Conservation (phyloP, 768 basidiomycete genomes). For the Erythrobasidium yunnanense region DNA sequence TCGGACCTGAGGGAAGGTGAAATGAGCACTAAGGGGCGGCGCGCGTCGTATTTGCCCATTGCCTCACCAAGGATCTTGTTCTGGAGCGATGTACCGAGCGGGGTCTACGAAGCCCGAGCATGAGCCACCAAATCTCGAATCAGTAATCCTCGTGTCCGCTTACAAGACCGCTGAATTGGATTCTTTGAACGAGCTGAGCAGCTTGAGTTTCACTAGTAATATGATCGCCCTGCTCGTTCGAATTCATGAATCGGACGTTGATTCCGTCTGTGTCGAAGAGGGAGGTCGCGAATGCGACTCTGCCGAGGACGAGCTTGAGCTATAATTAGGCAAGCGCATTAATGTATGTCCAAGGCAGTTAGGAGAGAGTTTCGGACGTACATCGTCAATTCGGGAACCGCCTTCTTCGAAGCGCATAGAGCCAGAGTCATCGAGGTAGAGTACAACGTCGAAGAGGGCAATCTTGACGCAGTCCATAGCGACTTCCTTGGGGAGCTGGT, state of each 20-base stretch:
- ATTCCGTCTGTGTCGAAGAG: slow-evolving; percentile 45
- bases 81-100: slow-evolving; percentile 43
- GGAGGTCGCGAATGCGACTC: slow-evolving; percentile 43
- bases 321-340: too few relatives aligned
- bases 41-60: too few relatives aligned
- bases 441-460: slow-evolving; percentile 41
- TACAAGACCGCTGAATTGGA: slow-evolving; percentile 40
- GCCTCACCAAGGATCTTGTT: slow-evolving; percentile 44
- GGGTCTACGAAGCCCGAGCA: slow-evolving; percentile 37
- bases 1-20: too few relatives aligned
- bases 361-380: not conserved
- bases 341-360: not conserved
- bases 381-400: slow-evolving; percentile 45
- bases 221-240: slow-evolving; percentile 42
- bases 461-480: slow-evolving; percentile 44
- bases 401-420: slow-evolving; percentile 39
- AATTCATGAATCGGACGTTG: slow-evolving; percentile 45
- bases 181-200: slow-evolving; percentile 40
- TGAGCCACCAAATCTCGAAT: not conserved
- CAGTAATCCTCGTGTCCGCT: not conserved
- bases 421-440: slow-evolving; percentile 40
- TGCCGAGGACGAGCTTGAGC: slow-evolving; percentile 36
- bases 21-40: too few relatives aligned
- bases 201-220: slow-evolving; percentile 41
- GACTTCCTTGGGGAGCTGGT: slow-evolving; percentile 42